A percentile compares a stretch with the other conserved stretches of the same genome.
These are phyloP conservation scores for Pholiota molesta DNA, from an alignment of 768 basidiomycete species.

Conservation along the genomic window DNA sequence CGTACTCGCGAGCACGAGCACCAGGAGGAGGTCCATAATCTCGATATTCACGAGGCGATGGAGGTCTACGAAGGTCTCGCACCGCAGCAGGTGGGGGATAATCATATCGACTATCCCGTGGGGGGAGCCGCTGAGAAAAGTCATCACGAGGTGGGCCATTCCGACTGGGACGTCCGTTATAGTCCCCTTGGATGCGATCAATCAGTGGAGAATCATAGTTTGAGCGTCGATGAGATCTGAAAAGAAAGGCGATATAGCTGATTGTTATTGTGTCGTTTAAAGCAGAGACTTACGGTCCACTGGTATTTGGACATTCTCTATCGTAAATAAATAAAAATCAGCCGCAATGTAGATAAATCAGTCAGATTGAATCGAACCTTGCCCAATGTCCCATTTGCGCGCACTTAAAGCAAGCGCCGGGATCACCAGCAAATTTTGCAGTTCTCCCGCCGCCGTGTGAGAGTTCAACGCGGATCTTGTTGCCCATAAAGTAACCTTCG, in stretches of 20 bases:
- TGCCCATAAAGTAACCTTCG: constrained; percentile 91
- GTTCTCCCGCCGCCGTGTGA: constrained; percentile 84
- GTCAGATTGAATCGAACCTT: constrained; percentile 48
- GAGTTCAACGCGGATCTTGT: constrained; percentile 86
- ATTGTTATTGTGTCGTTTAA: neutral
- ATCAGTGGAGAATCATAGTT: constrained; percentile 54
- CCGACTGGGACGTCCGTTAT: constrained; percentile 51
- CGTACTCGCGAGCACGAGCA: constrained; percentile 65
- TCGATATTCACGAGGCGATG: constrained; percentile 67
- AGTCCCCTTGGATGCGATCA: constrained; percentile 66
- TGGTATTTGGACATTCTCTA: constrained; percentile 75
- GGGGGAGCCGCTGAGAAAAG: constrained; percentile 43
- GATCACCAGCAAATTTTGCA: constrained; percentile 82
- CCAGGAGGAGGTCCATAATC: constrained; percentile 59
- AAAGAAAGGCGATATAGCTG: constrained; percentile 4
- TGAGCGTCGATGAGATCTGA: constrained; percentile 34
- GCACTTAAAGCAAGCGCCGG: constrained; percentile 88
- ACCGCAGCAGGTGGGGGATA: constrained; percentile 51
- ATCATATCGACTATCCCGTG: constrained; percentile 65
- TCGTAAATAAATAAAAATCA: constrained; percentile 10
- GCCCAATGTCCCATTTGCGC: constrained; percentile 90
- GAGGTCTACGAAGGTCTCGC: constrained; percentile 64
- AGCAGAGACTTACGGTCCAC: constrained; percentile 49
- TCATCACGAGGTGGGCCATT: constrained; percentile 59
- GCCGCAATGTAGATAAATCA: neutral